These are phyloP conservation scores for Penicillium cinerascens DNA, from an alignment of 495 filamentous ascomycete genomes.

Conservation along the genomic window DNA sequence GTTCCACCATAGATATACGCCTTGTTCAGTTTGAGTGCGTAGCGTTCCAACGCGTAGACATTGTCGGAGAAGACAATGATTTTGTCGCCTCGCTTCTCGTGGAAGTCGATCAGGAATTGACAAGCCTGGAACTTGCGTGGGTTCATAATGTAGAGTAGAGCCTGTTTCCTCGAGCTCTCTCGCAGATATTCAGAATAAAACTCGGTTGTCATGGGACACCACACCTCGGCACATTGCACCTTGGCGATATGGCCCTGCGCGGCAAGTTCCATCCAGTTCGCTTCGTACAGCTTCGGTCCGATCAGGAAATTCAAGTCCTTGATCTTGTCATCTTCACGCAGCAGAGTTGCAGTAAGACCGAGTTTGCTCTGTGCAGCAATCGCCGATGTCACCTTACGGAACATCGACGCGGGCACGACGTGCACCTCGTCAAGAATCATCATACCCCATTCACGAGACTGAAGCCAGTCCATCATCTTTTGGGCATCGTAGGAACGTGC, in stretches of 20 bases:
- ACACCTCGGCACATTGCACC: slow-evolving; percentile 97
- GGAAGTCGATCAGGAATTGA: slow-evolving; percentile 95
- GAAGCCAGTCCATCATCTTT: slow-evolving; percentile 98
- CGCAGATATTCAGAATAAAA: slow-evolving; percentile 94
- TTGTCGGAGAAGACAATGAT: slow-evolving; percentile 99
- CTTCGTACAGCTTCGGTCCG: slow-evolving; percentile 95
- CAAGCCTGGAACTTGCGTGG: slow-evolving; percentile 95
- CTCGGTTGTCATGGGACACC: slow-evolving; percentile 98
- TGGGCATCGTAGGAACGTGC: slow-evolving; percentile 85
- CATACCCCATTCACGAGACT: slow-evolving; percentile 90
- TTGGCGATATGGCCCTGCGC: slow-evolving; percentile 96
- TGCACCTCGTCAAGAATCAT: slow-evolving; percentile 99
- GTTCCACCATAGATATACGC: slow-evolving; percentile 94
- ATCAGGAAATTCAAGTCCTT: slow-evolving; percentile 96
- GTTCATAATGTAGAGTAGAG: slow-evolving; percentile 94
- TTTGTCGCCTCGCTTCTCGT: slow-evolving; percentile 94
- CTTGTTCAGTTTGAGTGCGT: slow-evolving; percentile 80
- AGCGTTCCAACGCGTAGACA: slow-evolving; percentile 85
- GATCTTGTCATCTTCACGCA: slow-evolving; percentile 98
- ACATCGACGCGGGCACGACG: slow-evolving; percentile 94
- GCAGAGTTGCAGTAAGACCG: slow-evolving; percentile 90
- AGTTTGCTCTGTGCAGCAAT: slow-evolving; percentile 95
- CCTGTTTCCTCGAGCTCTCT: slow-evolving; percentile 63
- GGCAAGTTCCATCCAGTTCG: slow-evolving; percentile 98
- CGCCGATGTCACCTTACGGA: slow-evolving; percentile 83